Conservation (phyloP, 2,329 filamentous ascomycete species). For the Graphilbum fragrans region DNA sequence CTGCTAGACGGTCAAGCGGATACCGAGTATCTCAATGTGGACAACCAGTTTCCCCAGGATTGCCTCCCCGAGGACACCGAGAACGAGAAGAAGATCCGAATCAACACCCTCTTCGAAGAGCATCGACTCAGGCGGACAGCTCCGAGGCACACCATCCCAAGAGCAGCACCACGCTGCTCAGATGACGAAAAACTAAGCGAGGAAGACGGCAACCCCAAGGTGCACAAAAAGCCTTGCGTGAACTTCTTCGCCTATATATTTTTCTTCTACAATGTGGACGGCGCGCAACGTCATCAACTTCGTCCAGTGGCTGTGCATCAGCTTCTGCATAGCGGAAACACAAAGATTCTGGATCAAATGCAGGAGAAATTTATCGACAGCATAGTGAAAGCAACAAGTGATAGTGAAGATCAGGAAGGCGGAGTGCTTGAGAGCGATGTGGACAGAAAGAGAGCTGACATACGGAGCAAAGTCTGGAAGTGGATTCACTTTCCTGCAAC, state of each 20-base stretch:
- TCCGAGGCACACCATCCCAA: too few species aligned
- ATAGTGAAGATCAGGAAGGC: too few species aligned
- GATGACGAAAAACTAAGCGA: too few species aligned
- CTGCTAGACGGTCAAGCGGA: background rate
- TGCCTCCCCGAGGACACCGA: too few species aligned
- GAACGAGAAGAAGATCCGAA: too few species aligned
- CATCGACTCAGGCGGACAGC: too few species aligned
- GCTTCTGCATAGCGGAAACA: background rate
- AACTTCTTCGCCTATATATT: background rate
- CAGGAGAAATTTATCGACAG: background rate
- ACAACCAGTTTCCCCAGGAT: background rate
- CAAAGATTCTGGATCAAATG: background rate
- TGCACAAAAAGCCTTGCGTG: background rate
- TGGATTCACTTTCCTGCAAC: constrained; percentile 3
- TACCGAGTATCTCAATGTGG: background rate
- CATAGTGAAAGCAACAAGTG: too few species aligned
- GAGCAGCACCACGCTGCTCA: too few species aligned
- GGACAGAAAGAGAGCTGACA: too few species aligned
- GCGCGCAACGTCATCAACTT: background rate
- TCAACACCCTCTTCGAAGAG: too few species aligned
- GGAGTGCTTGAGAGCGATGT: too few species aligned
- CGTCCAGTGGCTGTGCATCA: background rate
- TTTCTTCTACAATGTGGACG: background rate
- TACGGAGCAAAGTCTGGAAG: background rate
- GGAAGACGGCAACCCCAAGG: too few species aligned